Percentiles rank a stretch among this genome's conserved stretches.
These are phyloP conservation scores for Allomyces macrogynus DNA, from an alignment of 192 early-diverging fungal genomes.

Conservation along the genomic window DNA sequence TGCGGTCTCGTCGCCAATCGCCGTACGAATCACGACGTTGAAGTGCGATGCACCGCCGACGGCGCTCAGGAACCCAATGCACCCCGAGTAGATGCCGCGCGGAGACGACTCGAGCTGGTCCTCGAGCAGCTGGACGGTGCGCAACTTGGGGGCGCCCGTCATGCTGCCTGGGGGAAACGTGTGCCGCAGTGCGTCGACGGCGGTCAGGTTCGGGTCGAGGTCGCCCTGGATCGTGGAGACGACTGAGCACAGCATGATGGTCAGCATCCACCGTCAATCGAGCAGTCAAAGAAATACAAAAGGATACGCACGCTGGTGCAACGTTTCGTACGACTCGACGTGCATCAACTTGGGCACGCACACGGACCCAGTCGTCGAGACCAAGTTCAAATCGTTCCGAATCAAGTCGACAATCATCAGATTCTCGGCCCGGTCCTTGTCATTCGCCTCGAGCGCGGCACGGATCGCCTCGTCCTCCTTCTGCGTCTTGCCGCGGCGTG, in stretches of 20 bases:
- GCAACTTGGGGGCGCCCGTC: constrained; percentile 89
- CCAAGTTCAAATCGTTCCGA: constrained; percentile 71
- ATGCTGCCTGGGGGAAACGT: constrained; percentile 46
- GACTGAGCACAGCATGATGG: neutral
- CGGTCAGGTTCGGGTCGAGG: neutral
- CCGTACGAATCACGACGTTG: constrained; percentile 83
- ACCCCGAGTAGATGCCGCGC: constrained; percentile 76
- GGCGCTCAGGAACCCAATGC: constrained; percentile 66
- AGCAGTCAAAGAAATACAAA: neutral
- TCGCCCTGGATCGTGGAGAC: neutral
- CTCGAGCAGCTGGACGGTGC: constrained; percentile 61
- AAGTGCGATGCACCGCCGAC: constrained; percentile 40
- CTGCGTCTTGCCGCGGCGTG: constrained; percentile 1
- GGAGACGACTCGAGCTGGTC: constrained; percentile 41
- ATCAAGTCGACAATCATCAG: constrained; percentile 96
- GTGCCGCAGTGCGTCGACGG: constrained; percentile 1
- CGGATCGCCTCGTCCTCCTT: neutral
- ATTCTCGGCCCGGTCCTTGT: constrained; percentile 90
- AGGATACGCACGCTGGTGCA: constrained; percentile 60
- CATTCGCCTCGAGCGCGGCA: constrained; percentile 27
- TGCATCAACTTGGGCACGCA: constrained; percentile 63
- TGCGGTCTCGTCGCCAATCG: constrained; percentile 22
- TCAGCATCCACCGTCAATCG: neutral
- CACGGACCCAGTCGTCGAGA: constrained; percentile 42
- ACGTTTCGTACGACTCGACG: constrained; percentile 72